phyloP scores from a whole-genome alignment of 495 filamentous ascomycete species.

The Penicillium riverlandense region DNA sequence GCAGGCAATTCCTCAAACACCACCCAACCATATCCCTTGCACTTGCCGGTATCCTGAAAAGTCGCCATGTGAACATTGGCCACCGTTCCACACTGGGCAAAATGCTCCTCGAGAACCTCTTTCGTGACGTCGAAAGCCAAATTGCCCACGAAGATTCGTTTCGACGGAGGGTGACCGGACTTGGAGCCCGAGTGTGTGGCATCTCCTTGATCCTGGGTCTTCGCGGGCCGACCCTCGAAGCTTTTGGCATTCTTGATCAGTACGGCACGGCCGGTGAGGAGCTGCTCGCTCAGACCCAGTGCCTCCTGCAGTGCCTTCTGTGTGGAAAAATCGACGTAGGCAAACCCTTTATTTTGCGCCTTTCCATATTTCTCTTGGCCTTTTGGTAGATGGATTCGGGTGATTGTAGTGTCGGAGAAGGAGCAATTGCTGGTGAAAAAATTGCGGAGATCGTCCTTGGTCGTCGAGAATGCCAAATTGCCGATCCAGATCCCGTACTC shows the following conservation, averaged over 20 bases:
- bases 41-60: conserved; percentile 95
- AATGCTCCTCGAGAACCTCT: conserved; percentile 71
- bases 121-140: conserved; percentile 78
- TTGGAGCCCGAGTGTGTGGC: conserved; percentile 21
- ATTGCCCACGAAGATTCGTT: conserved; percentile 88
- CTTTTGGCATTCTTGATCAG: conserved; percentile 87
- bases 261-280: conserved; percentile 66
- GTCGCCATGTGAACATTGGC: conserved; percentile 78
- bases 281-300: conserved; percentile 70
- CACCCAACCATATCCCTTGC: conserved; percentile 95
- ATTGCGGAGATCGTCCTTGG: conserved; percentile 58
- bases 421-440: conserved; percentile 68
- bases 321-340: conserved; percentile 87
- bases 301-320: conserved; percentile 60
- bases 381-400: conserved; percentile 73
- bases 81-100: conserved; percentile 73
- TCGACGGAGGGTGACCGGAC: conserved; percentile 55
- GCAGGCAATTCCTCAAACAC: conserved; percentile 73
- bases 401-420: conserved; percentile 64
- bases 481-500: conserved; percentile 91
- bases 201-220: conserved; percentile 40
- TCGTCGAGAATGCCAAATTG: conserved; percentile 78
- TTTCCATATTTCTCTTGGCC: conserved; percentile 38
- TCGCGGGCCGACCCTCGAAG: conserved; percentile 70
- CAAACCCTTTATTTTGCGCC: conserved; percentile 78